Conservation (phyloP, 2,329 filamentous ascomycete genomes). For the Aulographum hederae region DNA sequence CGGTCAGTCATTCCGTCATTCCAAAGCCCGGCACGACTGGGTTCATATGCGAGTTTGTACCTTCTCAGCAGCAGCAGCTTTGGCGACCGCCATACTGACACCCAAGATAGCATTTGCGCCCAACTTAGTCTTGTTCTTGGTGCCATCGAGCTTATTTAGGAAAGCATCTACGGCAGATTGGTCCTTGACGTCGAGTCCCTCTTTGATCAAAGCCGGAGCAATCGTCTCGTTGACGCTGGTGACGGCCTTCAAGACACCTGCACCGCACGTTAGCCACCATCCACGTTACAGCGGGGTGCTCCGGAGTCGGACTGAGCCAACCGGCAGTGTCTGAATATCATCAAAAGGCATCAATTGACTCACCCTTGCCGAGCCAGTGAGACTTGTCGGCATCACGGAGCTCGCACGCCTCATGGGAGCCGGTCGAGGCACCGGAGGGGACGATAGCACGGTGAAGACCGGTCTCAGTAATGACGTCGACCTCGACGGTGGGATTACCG, state of each 20-base stretch:
- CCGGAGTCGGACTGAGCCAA: too few relatives aligned
- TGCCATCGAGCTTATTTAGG: constrained; percentile 36
- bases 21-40: background rate
- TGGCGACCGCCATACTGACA: constrained; percentile 40
- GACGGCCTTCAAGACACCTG: constrained; percentile 35
- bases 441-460: constrained; percentile 96
- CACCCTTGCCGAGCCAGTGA: constrained; percentile 35
- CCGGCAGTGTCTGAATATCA: background rate
- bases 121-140: constrained; percentile 38
- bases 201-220: constrained; percentile 34
- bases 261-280: background rate
- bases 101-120: constrained; percentile 43
- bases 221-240: constrained; percentile 36
- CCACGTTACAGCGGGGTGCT: background rate
- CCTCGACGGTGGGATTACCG: constrained; percentile 95
- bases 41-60: constrained; percentile 8
- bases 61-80: constrained; percentile 37
- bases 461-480: constrained; percentile 90
- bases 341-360: constrained; percentile 3
- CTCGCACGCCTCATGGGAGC: constrained; percentile 34
- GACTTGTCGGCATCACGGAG: constrained; percentile 34
- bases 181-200: constrained; percentile 34
- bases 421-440: constrained; percentile 88
- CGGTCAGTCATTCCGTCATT: constrained; percentile 2
- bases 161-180: constrained; percentile 34